phyloP scores from a whole-genome alignment of 2,329 filamentous ascomycete species.

The Colletotrichum ledebouriae region DNA sequence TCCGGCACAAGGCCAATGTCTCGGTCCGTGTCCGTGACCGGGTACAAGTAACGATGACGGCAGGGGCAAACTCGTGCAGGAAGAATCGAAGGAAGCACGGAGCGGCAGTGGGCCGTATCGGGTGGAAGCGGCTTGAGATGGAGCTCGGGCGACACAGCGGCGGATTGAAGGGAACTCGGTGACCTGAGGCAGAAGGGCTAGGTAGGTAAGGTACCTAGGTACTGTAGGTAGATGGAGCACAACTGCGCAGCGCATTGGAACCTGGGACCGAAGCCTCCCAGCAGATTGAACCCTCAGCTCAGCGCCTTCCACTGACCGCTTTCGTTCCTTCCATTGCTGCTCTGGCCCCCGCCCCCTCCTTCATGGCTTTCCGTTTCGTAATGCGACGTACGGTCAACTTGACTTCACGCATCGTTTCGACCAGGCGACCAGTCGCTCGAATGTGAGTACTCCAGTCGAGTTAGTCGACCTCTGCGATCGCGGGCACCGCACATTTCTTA shows the following conservation, averaged over 20 bases:
- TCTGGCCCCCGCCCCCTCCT: conserved; percentile 36
- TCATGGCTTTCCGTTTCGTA: conserved; percentile 38
- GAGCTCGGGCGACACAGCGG: conserved; percentile 8
- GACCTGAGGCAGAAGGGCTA: conserved; percentile 32
- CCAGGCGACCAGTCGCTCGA: conserved; percentile 29
- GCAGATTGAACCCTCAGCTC: conserved; percentile 29
- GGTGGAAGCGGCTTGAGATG: conserved; percentile 33
- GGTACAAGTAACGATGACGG: not conserved
- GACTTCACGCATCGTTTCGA: conserved; percentile 37
- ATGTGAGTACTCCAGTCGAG: conserved; percentile 17
- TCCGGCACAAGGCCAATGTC: not conserved
- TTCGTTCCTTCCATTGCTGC: conserved; percentile 35
- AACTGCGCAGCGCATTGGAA: no score
- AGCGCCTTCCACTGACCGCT: conserved; percentile 35
- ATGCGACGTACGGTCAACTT: conserved; percentile 32
- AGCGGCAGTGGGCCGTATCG: conserved; percentile 30
- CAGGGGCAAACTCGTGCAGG: not conserved
- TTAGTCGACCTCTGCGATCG: not conserved
- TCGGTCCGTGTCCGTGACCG: not conserved
- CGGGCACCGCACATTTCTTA: not conserved
- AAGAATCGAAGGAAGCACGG: conserved; percentile 17
- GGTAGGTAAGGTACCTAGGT: no score
- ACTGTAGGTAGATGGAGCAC: no score
- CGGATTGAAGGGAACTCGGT: not conserved
- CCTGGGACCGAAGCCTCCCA: conserved; percentile 27